Conservation (phyloP, 2,329 filamentous ascomycete genomes). For the Talaromyces rugulosus region DNA sequence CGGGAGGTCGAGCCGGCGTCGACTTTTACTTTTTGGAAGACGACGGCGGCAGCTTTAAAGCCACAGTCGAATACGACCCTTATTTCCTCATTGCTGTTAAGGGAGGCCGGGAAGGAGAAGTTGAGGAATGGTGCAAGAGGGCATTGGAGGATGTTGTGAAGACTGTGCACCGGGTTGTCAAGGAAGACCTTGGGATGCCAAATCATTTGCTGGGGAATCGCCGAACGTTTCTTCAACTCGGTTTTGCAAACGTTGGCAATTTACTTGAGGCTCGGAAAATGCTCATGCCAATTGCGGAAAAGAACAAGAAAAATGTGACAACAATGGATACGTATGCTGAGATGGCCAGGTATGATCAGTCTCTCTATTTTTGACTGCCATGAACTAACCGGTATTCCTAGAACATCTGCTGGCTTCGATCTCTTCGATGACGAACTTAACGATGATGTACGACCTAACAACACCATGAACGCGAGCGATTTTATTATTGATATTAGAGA, state of each 20-base stretch:
- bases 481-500: slow-evolving; percentile 98
- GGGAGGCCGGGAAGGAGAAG: slow-evolving; percentile 81
- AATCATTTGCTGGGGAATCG: slow-evolving; percentile 92
- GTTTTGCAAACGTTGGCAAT: slow-evolving; percentile 83
- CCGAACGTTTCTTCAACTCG: slow-evolving; percentile 79
- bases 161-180: slow-evolving; percentile 70
- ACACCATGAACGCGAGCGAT: slow-evolving; percentile 85
- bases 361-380: not conserved
- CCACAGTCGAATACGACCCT: slow-evolving; percentile 91
- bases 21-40: slow-evolving; percentile 98
- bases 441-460: slow-evolving; percentile 73
- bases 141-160: slow-evolving; percentile 80
- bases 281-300: slow-evolving; percentile 87
- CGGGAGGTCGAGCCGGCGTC: slow-evolving; percentile 80
- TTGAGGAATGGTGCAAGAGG: slow-evolving; percentile 88
- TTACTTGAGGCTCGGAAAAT: slow-evolving; percentile 78
- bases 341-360: slow-evolving; percentile 65
- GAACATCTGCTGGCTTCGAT: slow-evolving; percentile 78
- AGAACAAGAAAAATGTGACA: slow-evolving; percentile 93
- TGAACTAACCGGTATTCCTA: slow-evolving; percentile 31
- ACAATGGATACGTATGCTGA: slow-evolving; percentile 98
- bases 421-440: slow-evolving; percentile 90
- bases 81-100: slow-evolving; percentile 93
- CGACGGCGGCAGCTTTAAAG: slow-evolving; percentile 87
- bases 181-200: slow-evolving; percentile 90